phyloP scores from a whole-genome alignment of 106 monocot genomes.

The Vanilla planifolia region DNA sequence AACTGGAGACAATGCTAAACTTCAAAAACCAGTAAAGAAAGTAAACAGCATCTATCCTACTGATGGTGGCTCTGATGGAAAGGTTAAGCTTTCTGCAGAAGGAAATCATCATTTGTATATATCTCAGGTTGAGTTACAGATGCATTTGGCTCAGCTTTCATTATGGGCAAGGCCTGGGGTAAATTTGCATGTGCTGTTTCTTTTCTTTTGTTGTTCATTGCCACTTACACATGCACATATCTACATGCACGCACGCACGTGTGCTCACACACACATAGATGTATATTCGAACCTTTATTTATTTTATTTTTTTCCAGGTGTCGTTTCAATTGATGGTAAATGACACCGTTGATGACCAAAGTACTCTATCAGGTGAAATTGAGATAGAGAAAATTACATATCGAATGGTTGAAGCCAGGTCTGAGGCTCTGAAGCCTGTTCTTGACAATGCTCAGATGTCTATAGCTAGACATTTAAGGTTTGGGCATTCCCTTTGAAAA shows the following conservation, averaged over 20 bases:
- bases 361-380: slow-evolving; percentile 44
- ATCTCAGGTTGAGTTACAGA: slow-evolving; percentile 85
- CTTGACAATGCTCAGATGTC: slow-evolving; percentile 56
- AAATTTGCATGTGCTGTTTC: neutral
- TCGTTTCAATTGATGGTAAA: slow-evolving; percentile 66
- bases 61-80: slow-evolving; percentile 13
- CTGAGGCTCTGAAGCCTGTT: slow-evolving; percentile 72
- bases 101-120: slow-evolving; percentile 57
- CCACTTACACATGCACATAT: neutral
- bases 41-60: slow-evolving; percentile 44
- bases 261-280: no score
- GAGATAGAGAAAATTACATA: slow-evolving; percentile 70
- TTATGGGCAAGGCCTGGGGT: slow-evolving; percentile 78
- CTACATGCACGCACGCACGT: neutral
- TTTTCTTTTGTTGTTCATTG: neutral
- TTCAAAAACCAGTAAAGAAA: slow-evolving; percentile 38
- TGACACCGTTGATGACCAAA: slow-evolving; percentile 11
- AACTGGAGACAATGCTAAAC: slow-evolving; percentile 37
- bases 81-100: slow-evolving; percentile 29
- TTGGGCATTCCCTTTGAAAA: neutral
- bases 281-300: neutral
- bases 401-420: slow-evolving; percentile 54
- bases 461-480: slow-evolving; percentile 59
- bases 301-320: slow-evolving; percentile 37
- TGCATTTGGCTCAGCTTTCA: slow-evolving; percentile 41